Evolutionary conservation across 176 grass and related monocot species (phyloP).

Genomic region (Triticum dicoccoides): DNA sequence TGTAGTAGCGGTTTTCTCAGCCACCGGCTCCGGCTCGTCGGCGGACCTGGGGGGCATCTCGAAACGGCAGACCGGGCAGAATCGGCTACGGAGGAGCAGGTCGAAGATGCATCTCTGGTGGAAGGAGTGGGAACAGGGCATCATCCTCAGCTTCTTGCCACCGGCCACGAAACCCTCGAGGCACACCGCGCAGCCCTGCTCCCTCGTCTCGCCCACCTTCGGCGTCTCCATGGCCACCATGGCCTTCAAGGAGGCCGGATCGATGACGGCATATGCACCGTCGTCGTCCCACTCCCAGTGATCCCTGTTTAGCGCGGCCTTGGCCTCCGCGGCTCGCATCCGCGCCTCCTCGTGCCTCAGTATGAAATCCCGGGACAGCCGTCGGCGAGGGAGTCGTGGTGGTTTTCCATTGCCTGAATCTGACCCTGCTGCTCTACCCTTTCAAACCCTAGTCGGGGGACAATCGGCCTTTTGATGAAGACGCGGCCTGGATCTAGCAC

Average conservation of each 20-base stretch:
- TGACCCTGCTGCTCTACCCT: neutral
- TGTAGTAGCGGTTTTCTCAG: neutral
- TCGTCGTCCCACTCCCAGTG: neutral
- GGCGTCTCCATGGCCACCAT: neutral
- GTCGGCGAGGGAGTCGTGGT: neutral
- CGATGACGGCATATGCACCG: neutral
- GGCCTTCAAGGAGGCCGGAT: neutral
- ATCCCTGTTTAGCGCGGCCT: neutral
- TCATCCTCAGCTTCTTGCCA: neutral
- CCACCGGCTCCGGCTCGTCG: too few species aligned
- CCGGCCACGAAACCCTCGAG: neutral
- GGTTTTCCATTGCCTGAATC: neutral
- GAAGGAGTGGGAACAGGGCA: slow-evolving; percentile 1
- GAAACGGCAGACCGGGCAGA: neutral
- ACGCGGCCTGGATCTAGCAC: neutral
- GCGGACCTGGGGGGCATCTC: neutral
- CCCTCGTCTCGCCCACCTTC: neutral
- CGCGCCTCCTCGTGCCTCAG: neutral
- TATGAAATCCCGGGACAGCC: neutral
- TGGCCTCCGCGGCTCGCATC: neutral
- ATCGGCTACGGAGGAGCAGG: neutral
- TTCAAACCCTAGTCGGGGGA: neutral
- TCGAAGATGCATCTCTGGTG: neutral
- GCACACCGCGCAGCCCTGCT: neutral
- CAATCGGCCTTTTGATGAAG: neutral